A percentile compares a stretch with the other conserved stretches of the same genome.
phyloP scores from a whole-genome alignment of 371 early-diverging fungal species.

The Ordospora colligata region DNA sequence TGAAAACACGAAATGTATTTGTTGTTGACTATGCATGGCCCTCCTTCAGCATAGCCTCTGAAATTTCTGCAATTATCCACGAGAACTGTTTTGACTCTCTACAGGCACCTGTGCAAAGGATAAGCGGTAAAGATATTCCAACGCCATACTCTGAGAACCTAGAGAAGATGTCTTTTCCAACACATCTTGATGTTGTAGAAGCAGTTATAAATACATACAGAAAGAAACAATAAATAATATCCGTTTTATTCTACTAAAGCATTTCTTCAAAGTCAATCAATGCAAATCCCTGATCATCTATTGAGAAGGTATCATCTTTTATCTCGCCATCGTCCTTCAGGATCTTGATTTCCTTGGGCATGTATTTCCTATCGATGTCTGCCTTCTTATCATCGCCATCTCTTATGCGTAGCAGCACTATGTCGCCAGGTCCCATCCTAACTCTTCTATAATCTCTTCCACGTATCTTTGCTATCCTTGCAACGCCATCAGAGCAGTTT shows the following conservation, averaged over 20 bases:
- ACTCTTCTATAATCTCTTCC: slow-evolving; percentile 93
- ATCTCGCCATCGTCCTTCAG: slow-evolving; percentile 85
- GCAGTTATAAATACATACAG: slow-evolving; percentile 36
- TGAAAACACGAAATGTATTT: slow-evolving; percentile 89
- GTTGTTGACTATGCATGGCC: slow-evolving; percentile 96
- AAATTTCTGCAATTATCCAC: slow-evolving; percentile 86
- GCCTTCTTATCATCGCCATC: slow-evolving; percentile 90
- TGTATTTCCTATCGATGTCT: slow-evolving; percentile 91
- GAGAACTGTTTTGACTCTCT: slow-evolving; percentile 73
- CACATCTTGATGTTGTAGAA: slow-evolving; percentile 67
- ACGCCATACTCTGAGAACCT: slow-evolving; percentile 92
- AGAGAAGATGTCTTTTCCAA: slow-evolving; percentile 78
- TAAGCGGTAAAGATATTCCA: slow-evolving; percentile 92
- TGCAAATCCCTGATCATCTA: background rate
- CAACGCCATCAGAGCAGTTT: slow-evolving; percentile 79
- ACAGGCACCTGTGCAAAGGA: slow-evolving; percentile 79
- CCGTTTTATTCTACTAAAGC: background rate
- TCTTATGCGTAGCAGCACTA: slow-evolving; percentile 79
- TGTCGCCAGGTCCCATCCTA: slow-evolving; percentile 81
- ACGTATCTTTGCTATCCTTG: slow-evolving; percentile 82
- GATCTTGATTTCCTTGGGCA: slow-evolving; percentile 85
- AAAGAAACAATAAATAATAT: background rate
- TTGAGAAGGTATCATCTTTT: slow-evolving; percentile 66
- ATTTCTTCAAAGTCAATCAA: slow-evolving; percentile 38
- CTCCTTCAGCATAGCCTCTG: slow-evolving; percentile 83